phyloP scores from a whole-genome alignment of 148 eudicot genomes.

The Rhododendron molle region DNA sequence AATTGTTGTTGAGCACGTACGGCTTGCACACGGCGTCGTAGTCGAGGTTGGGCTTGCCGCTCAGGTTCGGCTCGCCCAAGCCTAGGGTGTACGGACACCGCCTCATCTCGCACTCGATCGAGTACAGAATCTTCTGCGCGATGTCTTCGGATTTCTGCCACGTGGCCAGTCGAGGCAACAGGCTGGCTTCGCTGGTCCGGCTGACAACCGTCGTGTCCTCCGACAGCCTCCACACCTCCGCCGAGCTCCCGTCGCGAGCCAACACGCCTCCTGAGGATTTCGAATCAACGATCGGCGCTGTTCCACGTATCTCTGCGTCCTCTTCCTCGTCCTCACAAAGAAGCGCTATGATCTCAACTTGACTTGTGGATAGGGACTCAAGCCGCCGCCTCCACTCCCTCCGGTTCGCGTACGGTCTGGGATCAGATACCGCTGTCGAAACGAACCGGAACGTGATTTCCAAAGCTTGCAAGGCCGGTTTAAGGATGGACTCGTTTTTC shows the following conservation, averaged over 20 bases:
- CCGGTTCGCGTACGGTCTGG: conserved; percentile 53
- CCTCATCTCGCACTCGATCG: conserved; percentile 58
- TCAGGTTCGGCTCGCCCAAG: conserved; percentile 66
- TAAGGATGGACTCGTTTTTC: conserved; percentile 49
- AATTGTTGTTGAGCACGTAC: conserved; percentile 31
- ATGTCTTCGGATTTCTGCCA: conserved; percentile 52
- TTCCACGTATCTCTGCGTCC: conserved; percentile 6
- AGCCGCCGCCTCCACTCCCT: conserved; percentile 57
- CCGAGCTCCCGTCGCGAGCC: conserved; percentile 40
- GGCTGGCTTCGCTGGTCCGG: conserved; percentile 42
- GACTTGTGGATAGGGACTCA: conserved; percentile 39
- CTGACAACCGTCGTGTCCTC: conserved; percentile 50
- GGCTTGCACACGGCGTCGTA: conserved; percentile 71
- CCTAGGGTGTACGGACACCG: conserved; percentile 60
- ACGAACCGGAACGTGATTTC: conserved; percentile 74
- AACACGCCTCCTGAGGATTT: conserved; percentile 38
- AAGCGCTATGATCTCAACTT: conserved; percentile 47
- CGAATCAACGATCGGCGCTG: conserved; percentile 49
- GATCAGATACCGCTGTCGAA: conserved; percentile 48
- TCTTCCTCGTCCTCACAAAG: conserved; percentile 48
- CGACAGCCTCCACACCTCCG: conserved; percentile 57
- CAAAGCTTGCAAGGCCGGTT: conserved; percentile 59
- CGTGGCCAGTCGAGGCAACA: conserved; percentile 58
- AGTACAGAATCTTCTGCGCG: conserved; percentile 39
- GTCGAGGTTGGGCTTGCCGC: conserved; percentile 60